phyloP scores from a whole-genome alignment of 805 yeast species.

The Ogataea nonfermentans region DNA sequence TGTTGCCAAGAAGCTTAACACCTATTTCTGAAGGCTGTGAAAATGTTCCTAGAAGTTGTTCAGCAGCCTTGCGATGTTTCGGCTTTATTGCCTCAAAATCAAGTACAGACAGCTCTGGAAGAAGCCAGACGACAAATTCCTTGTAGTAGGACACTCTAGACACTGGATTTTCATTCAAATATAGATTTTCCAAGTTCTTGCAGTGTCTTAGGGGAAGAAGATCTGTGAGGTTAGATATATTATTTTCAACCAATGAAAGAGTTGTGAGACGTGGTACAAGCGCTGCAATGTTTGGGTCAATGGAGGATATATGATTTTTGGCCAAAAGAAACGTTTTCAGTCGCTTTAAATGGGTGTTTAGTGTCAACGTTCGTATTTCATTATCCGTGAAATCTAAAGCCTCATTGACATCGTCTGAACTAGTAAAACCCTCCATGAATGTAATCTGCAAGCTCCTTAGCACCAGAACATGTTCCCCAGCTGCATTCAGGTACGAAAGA shows the following conservation, averaged over 20 bases:
- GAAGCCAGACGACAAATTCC: slow-evolving; percentile 51
- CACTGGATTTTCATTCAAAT: slow-evolving; percentile 60
- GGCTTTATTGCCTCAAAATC: slow-evolving; percentile 66
- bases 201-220: slow-evolving; percentile 39
- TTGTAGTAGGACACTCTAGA: slow-evolving; percentile 54
- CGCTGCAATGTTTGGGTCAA: slow-evolving; percentile 37
- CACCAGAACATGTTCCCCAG: slow-evolving; percentile 41
- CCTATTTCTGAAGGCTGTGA: slow-evolving; percentile 34
- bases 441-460: slow-evolving; percentile 42
- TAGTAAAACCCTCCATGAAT: slow-evolving; percentile 43
- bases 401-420: slow-evolving; percentile 42
- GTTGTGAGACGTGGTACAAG: slow-evolving; percentile 47
- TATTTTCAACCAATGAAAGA: slow-evolving; percentile 52
- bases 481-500: slow-evolving; percentile 48
- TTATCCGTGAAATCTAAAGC: slow-evolving; percentile 77
- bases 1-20: slow-evolving; percentile 21
- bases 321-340: slow-evolving; percentile 57
- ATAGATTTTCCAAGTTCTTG: slow-evolving; percentile 44
- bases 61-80: slow-evolving; percentile 48
- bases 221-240: slow-evolving; percentile 42
- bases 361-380: slow-evolving; percentile 54
- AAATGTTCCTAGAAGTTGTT: slow-evolving; percentile 40
- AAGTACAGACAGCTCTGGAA: slow-evolving; percentile 62
- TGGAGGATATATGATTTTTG: slow-evolving; percentile 52
- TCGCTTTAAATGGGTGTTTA: slow-evolving; percentile 44